phyloP scores from a whole-genome alignment of 306 rosid species.

The Morella rubra region DNA sequence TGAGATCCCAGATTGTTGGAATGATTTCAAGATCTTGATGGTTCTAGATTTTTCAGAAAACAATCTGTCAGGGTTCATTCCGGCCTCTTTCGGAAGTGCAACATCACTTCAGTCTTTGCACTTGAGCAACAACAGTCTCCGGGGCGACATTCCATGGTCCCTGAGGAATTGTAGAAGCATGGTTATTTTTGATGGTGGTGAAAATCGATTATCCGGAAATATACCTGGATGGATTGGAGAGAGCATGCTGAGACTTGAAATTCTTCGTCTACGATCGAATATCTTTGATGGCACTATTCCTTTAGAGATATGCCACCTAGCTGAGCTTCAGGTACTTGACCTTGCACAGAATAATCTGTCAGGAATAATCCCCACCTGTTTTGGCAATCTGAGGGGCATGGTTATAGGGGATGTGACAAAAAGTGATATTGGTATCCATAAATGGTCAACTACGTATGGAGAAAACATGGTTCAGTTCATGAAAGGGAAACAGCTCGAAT shows the following conservation, averaged over 20 bases:
- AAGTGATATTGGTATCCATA: not conserved
- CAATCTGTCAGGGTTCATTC: conserved; percentile 16
- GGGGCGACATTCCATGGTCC: conserved; percentile 16
- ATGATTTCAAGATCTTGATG: conserved; percentile 3
- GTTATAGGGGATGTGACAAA: not conserved
- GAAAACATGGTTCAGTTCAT: conserved; percentile 16
- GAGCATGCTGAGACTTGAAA: conserved; percentile 13
- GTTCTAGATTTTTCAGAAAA: conserved; percentile 29
- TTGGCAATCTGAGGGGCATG: conserved; percentile 25
- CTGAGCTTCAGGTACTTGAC: conserved; percentile 31
- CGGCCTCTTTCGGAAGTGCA: conserved; percentile 15
- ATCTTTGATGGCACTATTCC: conserved; percentile 26
- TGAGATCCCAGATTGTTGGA: conserved; percentile 28
- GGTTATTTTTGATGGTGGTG: conserved; percentile 13
- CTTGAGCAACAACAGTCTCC: conserved; percentile 25
- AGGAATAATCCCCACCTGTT: conserved; percentile 33
- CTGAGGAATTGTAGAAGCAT: conserved; percentile 9
- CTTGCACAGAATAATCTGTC: conserved; percentile 27
- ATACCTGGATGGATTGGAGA: conserved; percentile 22
- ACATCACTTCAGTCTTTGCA: conserved; percentile 13
- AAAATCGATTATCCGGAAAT: conserved; percentile 14
- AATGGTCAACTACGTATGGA: conserved; percentile 21
- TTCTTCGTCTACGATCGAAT: conserved; percentile 26
- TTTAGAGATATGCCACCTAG: conserved; percentile 21
- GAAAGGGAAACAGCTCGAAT: conserved; percentile 36